Percentiles rank a stretch among this genome's conserved stretches.
Evolutionary conservation across 176 grass and related monocot species (phyloP).

Genomic region (Metroxylon sagu): DNA sequence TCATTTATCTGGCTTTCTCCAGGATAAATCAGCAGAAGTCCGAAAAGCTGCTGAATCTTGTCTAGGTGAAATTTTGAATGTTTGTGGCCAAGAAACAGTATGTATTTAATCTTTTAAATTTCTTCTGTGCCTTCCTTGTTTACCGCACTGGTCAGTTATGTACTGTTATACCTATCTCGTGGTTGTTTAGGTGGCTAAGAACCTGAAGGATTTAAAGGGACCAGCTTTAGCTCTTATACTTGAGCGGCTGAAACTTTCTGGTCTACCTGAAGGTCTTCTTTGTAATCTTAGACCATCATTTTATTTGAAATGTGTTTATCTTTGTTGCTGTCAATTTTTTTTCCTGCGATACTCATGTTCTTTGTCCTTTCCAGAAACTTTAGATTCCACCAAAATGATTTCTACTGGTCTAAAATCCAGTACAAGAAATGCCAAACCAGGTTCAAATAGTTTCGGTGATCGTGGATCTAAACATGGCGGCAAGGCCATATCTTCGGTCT

Average conservation of each 20-base stretch:
- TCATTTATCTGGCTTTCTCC: constrained; percentile 23
- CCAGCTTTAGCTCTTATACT: constrained; percentile 75
- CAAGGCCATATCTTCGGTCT: constrained; percentile 56
- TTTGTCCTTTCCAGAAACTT: constrained; percentile 34
- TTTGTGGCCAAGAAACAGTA: constrained; percentile 92
- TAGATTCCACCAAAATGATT: constrained; percentile 60
- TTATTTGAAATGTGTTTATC: background rate
- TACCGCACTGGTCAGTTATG: no score
- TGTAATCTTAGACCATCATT: background rate
- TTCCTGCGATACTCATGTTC: constrained; percentile 16
- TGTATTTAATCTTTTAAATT: constrained; percentile 10
- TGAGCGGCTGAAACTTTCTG: constrained; percentile 68
- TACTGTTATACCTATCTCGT: no score
- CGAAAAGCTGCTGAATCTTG: constrained; percentile 88
- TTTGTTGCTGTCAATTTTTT: constrained; percentile 4
- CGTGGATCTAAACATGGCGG: constrained; percentile 51
- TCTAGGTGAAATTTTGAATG: constrained; percentile 73
- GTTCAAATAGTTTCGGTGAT: constrained; percentile 34
- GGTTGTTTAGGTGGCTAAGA: constrained; percentile 49
- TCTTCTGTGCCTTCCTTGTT: background rate
- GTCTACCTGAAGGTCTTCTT: constrained; percentile 60
- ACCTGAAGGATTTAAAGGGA: constrained; percentile 83
- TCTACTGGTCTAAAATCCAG: constrained; percentile 58
- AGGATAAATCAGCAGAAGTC: constrained; percentile 99
- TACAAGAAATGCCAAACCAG: constrained; percentile 60